A percentile compares a stretch with the other conserved stretches of the same genome.
Conservation (phyloP, 176 grass and related monocot genomes). For the Ampelocalamus luodianensis region DNA sequence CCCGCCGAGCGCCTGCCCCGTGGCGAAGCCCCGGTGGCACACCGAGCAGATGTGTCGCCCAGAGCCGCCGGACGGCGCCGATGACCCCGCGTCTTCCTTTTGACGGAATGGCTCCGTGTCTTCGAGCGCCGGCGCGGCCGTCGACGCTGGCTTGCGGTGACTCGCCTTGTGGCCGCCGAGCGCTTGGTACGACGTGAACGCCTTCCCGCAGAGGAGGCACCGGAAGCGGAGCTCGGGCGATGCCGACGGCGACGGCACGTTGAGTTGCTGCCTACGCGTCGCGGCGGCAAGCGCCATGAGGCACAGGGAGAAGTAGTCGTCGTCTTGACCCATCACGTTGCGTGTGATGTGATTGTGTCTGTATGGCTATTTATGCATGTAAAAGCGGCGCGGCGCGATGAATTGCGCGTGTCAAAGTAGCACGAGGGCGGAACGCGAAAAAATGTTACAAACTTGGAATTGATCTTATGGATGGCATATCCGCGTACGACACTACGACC, state of each 20-base stretch:
- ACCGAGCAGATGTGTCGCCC: constrained; percentile 56
- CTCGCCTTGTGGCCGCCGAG: constrained; percentile 74
- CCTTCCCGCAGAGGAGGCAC: constrained; percentile 58
- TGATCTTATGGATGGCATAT: neutral
- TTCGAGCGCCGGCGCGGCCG: neutral
- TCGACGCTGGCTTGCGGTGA: constrained; percentile 37
- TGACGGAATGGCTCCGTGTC: neutral
- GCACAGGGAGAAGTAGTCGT: constrained; percentile 31
- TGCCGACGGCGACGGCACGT: neutral
- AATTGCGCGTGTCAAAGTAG: constrained; percentile 13
- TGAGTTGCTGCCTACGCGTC: too few relatives aligned
- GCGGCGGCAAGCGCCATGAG: constrained; percentile 32
- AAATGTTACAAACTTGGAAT: neutral
- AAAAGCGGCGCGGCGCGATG: neutral
- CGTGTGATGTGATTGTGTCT: neutral
- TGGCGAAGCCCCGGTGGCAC: constrained; percentile 53
- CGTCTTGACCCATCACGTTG: constrained; percentile 20
- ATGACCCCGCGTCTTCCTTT: too few relatives aligned
- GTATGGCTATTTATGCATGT: neutral
- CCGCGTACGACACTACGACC: too few relatives aligned
- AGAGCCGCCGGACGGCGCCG: neutral
- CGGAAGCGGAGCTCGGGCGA: constrained; percentile 26
- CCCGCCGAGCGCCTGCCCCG: constrained; percentile 72
- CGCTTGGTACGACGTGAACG: constrained; percentile 71
- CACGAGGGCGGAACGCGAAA: constrained; percentile 18